Evolutionary conservation across 2,329 filamentous ascomycete genomes (phyloP).

Genomic region (Helminthosporium solani): DNA sequence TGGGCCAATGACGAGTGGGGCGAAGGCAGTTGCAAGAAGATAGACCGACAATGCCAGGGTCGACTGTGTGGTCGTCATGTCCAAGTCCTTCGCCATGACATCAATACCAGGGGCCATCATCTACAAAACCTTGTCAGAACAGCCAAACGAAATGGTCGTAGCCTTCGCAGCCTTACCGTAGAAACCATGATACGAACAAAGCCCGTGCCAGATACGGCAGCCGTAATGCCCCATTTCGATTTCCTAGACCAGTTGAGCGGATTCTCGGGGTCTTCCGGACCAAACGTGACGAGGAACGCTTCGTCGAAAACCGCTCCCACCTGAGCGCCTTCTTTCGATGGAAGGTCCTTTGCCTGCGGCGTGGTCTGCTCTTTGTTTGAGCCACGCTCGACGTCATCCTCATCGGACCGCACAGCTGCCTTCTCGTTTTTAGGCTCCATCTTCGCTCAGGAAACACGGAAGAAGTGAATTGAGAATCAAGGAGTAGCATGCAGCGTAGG

Average conservation of each 20-base stretch:
- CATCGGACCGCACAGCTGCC: too few relatives aligned
- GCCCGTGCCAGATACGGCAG: slow-evolving; percentile 24
- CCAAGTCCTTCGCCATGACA: slow-evolving; percentile 21
- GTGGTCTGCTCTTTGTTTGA: slow-evolving; percentile 6
- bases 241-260: slow-evolving; percentile 23
- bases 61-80: slow-evolving; percentile 23
- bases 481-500: too few relatives aligned
- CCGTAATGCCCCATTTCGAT: slow-evolving; percentile 23
- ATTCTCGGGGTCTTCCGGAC: slow-evolving; percentile 14
- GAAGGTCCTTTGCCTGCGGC: too few relatives aligned
- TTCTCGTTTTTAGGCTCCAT: too few relatives aligned
- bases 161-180: too few relatives aligned
- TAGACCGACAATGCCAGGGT: slow-evolving; percentile 32
- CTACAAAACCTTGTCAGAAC: too few relatives aligned
- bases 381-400: too few relatives aligned
- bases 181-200: slow-evolving; percentile 35
- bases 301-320: slow-evolving; percentile 10
- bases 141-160: too few relatives aligned
- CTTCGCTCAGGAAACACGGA: too few relatives aligned
- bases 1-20: slow-evolving; percentile 30
- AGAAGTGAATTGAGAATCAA: too few relatives aligned
- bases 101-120: slow-evolving; percentile 31
- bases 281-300: slow-evolving; percentile 21
- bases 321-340: too few relatives aligned
- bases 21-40: slow-evolving; percentile 29